Conservation (phyloP, 305 asterid species). For the Fraxinus sp. region DNA sequence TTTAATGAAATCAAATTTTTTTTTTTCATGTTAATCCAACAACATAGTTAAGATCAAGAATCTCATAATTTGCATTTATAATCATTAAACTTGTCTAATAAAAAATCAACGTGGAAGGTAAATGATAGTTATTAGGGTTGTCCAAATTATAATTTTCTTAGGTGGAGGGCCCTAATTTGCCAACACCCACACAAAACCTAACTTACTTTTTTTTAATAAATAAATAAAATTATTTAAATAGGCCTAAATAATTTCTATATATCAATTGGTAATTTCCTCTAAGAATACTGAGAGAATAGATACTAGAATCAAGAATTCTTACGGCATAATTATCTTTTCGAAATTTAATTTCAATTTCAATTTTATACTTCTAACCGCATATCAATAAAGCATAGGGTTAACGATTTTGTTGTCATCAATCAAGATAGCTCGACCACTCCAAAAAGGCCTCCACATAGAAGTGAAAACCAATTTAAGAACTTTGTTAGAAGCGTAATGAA, state of each 20-base stretch:
- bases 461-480: too few relatives aligned
- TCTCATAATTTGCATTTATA: background rate
- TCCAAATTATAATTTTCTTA: background rate
- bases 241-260: background rate
- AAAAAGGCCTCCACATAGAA: background rate
- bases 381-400: background rate
- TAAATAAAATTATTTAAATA: background rate
- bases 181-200: background rate
- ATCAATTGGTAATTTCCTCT: background rate
- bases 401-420: background rate
- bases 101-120: slow-evolving; percentile 2
- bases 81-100: background rate
- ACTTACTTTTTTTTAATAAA: background rate
- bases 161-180: background rate
- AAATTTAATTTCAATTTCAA: too few relatives aligned
- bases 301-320: background rate
- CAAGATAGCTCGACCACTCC: background rate
- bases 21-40: slow-evolving; percentile 16
- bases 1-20: background rate
- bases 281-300: background rate
- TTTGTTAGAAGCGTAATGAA: background rate
- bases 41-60: background rate
- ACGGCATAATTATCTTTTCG: background rate
- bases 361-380: background rate
- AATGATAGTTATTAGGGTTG: background rate